Evolutionary conservation across 2,329 filamentous ascomycete species (phyloP).

Genomic region (Trichoderma cornu-damae): DNA sequence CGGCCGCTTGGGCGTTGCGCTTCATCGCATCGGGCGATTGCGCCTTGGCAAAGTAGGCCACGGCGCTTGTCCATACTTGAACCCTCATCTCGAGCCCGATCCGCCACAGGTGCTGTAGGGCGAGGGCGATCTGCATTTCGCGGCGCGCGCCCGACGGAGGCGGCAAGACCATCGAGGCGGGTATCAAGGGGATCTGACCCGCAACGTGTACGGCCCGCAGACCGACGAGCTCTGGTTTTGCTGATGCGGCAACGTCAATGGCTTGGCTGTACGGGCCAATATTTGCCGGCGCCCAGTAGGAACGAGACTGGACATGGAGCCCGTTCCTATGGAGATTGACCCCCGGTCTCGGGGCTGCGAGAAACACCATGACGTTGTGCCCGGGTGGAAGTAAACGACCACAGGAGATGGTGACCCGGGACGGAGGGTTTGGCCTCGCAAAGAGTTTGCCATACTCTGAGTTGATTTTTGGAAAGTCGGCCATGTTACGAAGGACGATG

Average conservation of each 20-base stretch:
- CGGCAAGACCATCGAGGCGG: constrained; percentile 67
- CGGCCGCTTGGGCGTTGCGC: constrained; percentile 40
- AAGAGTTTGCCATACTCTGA: constrained; percentile 71
- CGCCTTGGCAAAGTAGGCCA: constrained; percentile 63
- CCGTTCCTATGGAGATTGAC: constrained; percentile 44
- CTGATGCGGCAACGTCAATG: constrained; percentile 46
- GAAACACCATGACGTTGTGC: constrained; percentile 56
- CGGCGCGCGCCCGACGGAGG: constrained; percentile 37
- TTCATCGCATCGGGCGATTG: constrained; percentile 27
- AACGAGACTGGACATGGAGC: constrained; percentile 86
- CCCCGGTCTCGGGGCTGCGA: constrained; percentile 37
- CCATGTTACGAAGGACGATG: constrained; percentile 73
- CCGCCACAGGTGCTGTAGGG: constrained; percentile 85
- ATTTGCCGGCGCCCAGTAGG: constrained; percentile 97
- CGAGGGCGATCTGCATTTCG: constrained; percentile 58
- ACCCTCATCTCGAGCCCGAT: constrained; percentile 69
- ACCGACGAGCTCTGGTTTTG: constrained; percentile 19
- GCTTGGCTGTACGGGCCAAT: constrained; percentile 97
- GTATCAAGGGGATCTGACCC: constrained; percentile 85
- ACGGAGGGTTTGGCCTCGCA: constrained; percentile 71
- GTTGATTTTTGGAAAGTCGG: constrained; percentile 73
- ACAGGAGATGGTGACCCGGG: constrained; percentile 76
- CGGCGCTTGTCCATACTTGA: constrained; percentile 66
- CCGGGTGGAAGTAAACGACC: constrained; percentile 59
- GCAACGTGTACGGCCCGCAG: constrained; percentile 60